These are phyloP conservation scores for Quercus engelmannii DNA, from an alignment of 306 rosid genomes.

Conservation along the genomic window DNA sequence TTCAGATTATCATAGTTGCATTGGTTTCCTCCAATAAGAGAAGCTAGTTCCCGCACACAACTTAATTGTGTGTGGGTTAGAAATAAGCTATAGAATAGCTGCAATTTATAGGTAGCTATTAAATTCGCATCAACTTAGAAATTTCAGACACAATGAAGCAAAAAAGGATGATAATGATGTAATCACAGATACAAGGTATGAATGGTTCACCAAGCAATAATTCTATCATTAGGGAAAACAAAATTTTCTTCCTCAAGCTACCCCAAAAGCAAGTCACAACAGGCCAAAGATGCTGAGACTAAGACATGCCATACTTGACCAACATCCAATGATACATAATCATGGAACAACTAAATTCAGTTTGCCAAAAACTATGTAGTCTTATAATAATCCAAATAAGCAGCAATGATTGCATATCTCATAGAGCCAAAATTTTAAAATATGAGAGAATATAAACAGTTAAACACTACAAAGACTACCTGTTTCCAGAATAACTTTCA, in stretches of 20 bases:
- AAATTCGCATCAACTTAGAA: not conserved
- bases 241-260: not conserved
- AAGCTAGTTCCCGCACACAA: not conserved
- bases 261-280: not conserved
- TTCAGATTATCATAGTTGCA: not conserved
- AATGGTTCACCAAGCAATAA: not conserved
- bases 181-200: not conserved
- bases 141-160: not conserved
- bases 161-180: not conserved
- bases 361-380: not conserved
- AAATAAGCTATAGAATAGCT: not conserved
- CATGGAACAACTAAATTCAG: conserved; percentile 8
- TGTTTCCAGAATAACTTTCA: conserved; percentile 9
- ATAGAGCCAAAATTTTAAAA: not conserved
- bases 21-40: not conserved
- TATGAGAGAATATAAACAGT: conserved; percentile 7
- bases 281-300: not conserved
- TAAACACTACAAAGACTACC: not conserved
- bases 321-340: not conserved
- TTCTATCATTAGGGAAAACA: not conserved
- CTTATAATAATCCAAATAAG: conserved; percentile 1
- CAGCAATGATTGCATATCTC: conserved; percentile 1
- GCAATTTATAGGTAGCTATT: not conserved
- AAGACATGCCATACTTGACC: not conserved
- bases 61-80: not conserved